These are phyloP conservation scores for Paraphaeosphaeria minitans DNA, from an alignment of 2,329 filamentous ascomycete species.

Conservation along the genomic window DNA sequence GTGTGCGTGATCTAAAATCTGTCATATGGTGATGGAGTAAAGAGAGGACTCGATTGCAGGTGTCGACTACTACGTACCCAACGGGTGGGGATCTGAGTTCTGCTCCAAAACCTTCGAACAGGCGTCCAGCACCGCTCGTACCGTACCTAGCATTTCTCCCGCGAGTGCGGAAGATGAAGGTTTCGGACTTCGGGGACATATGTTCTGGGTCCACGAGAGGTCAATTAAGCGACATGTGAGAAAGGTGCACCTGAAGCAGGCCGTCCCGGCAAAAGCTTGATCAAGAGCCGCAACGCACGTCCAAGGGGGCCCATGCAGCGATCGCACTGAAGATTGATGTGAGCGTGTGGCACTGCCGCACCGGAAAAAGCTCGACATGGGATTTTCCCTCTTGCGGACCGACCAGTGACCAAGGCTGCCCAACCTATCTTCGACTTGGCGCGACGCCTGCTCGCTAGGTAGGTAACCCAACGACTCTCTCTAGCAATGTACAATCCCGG, in stretches of 20 bases:
- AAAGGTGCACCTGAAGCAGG: neutral
- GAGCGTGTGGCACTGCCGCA: conserved; percentile 6
- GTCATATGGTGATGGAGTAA: too few relatives aligned
- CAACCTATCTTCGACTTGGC: conserved; percentile 7
- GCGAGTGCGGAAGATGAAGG: conserved; percentile 2
- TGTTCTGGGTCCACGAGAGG: neutral
- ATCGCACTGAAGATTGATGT: neutral
- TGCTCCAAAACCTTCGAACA: neutral
- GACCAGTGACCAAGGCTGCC: conserved; percentile 4
- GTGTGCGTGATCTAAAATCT: neutral
- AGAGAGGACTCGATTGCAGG: neutral
- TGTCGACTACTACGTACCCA: neutral
- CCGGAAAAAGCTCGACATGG: conserved; percentile 7
- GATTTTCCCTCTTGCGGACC: conserved; percentile 6
- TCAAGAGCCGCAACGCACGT: conserved; percentile 9
- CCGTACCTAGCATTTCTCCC: neutral
- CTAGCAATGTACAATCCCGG: conserved; percentile 10
- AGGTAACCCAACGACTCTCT: too few relatives aligned
- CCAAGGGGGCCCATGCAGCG: conserved; percentile 8
- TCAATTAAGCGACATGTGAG: conserved; percentile 1
- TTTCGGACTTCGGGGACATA: conserved; percentile 9
- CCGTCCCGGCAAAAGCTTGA: conserved; percentile 10
- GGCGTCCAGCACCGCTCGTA: neutral
- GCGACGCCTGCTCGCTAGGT: conserved; percentile 9
- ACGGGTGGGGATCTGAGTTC: too few relatives aligned